These are phyloP conservation scores for Citrus reticulata DNA, from an alignment of 345 rosid species.

Conservation along the genomic window DNA sequence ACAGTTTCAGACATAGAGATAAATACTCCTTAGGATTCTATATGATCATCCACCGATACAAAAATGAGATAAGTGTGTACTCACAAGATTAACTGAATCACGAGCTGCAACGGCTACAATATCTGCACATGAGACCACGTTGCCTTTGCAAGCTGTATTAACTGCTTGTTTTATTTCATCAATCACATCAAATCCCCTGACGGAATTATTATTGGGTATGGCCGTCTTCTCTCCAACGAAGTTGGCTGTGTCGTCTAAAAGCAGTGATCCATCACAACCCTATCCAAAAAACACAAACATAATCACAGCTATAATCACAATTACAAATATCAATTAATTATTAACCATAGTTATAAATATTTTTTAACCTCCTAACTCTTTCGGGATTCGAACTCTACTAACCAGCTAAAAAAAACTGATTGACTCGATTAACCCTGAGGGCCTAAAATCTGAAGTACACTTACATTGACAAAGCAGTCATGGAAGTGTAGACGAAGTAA, in stretches of 20 bases:
- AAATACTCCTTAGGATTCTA: too few relatives aligned
- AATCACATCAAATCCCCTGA: conserved; percentile 51
- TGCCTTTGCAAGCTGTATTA: conserved; percentile 39
- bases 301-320: background rate
- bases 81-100: conserved; percentile 45
- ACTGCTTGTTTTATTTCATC: conserved; percentile 51
- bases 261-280: conserved; percentile 66
- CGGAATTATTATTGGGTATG: conserved; percentile 27
- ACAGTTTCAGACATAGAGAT: too few relatives aligned
- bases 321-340: background rate
- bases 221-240: conserved; percentile 49
- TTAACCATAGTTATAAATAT: too few relatives aligned
- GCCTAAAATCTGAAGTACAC: background rate
- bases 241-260: conserved; percentile 41
- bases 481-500: background rate
- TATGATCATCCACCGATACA: too few relatives aligned
- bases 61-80: background rate
- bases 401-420: too few relatives aligned
- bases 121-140: conserved; percentile 61
- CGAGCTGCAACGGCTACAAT: conserved; percentile 52
- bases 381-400: too few relatives aligned
- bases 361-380: too few relatives aligned
- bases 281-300: background rate
- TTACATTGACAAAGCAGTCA: background rate
- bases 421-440: too few relatives aligned